Conservation (phyloP, 2,329 filamentous ascomycete species). For the Chalaropsis thielavioides region DNA sequence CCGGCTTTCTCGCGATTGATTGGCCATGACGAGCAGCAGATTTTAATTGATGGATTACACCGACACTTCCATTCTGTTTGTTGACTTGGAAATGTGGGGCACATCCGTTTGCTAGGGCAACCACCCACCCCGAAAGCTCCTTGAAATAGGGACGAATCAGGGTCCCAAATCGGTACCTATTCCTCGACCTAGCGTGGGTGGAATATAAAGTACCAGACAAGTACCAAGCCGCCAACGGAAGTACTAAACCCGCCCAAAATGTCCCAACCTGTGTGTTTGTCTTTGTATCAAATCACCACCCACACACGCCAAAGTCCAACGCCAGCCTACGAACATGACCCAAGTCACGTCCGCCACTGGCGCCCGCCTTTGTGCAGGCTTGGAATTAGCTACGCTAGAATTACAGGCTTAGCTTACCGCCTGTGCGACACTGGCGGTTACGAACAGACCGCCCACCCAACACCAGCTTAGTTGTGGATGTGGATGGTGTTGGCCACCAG, state of each 20-base stretch:
- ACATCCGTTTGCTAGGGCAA: constrained; percentile 7
- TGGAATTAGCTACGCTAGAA: background rate
- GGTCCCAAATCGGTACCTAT: constrained; percentile 1
- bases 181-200: background rate
- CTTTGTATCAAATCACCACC: background rate
- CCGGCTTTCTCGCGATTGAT: background rate
- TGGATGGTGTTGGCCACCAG: no score
- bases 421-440: background rate
- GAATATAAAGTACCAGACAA: background rate
- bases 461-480: no score
- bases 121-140: background rate
- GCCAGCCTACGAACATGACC: background rate
- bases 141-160: background rate
- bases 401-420: background rate
- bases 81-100: constrained; percentile 5
- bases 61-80: constrained; percentile 3
- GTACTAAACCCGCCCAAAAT: background rate
- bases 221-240: background rate
- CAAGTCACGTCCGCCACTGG: background rate
- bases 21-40: background rate
- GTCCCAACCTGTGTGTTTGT: no score
- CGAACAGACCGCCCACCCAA: background rate
- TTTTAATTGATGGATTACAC: background rate
- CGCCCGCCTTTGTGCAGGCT: no score
- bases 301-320: background rate